These are phyloP conservation scores for Nitzschia inconspicua DNA, from an alignment of 108 stramenopile genomes.

Conservation along the genomic window DNA sequence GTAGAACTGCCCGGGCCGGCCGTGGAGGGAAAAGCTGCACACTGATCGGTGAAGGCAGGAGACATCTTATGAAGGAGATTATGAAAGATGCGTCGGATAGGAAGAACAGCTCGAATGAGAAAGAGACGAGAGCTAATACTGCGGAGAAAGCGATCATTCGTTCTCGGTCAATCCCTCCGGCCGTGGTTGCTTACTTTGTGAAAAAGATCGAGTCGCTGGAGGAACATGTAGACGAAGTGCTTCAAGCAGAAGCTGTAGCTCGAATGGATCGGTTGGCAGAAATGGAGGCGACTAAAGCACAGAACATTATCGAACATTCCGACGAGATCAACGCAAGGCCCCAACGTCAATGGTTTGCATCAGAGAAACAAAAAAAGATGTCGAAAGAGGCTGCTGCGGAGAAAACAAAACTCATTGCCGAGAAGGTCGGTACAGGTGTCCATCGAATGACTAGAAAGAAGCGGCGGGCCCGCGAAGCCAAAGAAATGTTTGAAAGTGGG, in stretches of 20 bases:
- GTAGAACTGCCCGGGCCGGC: conserved; percentile 96
- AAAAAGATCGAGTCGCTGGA: conserved; percentile 83
- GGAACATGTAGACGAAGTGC: conserved; percentile 70
- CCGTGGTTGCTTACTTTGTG: conserved; percentile 76
- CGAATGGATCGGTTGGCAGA: conserved; percentile 84
- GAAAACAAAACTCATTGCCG: conserved; percentile 58
- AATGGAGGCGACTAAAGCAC: conserved; percentile 79
- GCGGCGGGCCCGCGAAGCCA: conserved; percentile 73
- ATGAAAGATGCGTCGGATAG: conserved; percentile 85
- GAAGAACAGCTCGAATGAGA: conserved; percentile 20
- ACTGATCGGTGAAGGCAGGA: conserved; percentile 88
- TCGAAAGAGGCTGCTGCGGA: conserved; percentile 66
- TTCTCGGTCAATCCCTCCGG: conserved; percentile 77
- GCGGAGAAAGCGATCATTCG: conserved; percentile 45
- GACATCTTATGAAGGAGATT: conserved; percentile 87
- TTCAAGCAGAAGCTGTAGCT: conserved; percentile 82
- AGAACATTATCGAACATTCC: conserved; percentile 80
- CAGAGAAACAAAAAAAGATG: conserved; percentile 39
- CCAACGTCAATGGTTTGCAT: conserved; percentile 84
- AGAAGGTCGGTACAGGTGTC: conserved; percentile 77
- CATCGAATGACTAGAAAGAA: conserved; percentile 90
- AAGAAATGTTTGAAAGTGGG: conserved; percentile 35
- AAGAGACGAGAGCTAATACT: not conserved
- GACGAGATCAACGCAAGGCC: conserved; percentile 72
- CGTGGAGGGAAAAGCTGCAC: conserved; percentile 91